Base-by-base conservation (phyloP, 1,139 yeast genomes). In the Magnusiomyces tetraspermus region DNA sequence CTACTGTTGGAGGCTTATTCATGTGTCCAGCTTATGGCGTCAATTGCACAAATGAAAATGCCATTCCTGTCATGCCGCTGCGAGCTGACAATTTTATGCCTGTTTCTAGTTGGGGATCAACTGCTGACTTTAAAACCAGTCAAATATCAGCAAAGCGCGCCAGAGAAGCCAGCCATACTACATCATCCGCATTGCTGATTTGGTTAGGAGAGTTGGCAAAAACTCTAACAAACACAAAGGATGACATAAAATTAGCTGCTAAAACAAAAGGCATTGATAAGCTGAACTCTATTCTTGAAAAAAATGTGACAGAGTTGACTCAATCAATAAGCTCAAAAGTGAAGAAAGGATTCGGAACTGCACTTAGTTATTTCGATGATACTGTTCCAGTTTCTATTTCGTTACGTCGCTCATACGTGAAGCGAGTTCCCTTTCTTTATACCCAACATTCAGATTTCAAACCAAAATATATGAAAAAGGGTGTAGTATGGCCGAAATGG, bases 1-100 rank as follows among this genome's bases (percentile, higher is more conserved):
- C 83, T 0, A 76, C 79, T 65, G 78, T 85, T 1, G 94, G 94
- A 4, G 90, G 83, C 0, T 59, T 85, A 6, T 85, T 75, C 63
- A 75, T 76, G 57, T 82, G 87, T 60, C 70, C 75, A 2, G 62
- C 72, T 1, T 55, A 65, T 55, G 53, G 57, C 40, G 67, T 66
- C 49, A 42, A 41, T 19, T 58, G 65, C 40, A 62, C 72, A 21
- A 58, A 72, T 49, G 61, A 61, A 11, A 59, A 61, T 38, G 64
- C 73, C 45, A 64, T 61, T 2, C 86, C 88, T 0, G 57, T 83
- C 2, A 59, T 74, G 48, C 90, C 92, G 0, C 64, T 85, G 43
- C 66, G 79, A 26, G 83, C 87, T 0, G 88, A 83, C 57, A 75
- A 77, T 54, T 68, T 76, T 40, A 68, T 76, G 1, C 40, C 40